A percentile compares a stretch with the other conserved stretches of the same genome.
Conservation (phyloP, 2,329 filamentous ascomycete genomes). For the Exophiala sideris region DNA sequence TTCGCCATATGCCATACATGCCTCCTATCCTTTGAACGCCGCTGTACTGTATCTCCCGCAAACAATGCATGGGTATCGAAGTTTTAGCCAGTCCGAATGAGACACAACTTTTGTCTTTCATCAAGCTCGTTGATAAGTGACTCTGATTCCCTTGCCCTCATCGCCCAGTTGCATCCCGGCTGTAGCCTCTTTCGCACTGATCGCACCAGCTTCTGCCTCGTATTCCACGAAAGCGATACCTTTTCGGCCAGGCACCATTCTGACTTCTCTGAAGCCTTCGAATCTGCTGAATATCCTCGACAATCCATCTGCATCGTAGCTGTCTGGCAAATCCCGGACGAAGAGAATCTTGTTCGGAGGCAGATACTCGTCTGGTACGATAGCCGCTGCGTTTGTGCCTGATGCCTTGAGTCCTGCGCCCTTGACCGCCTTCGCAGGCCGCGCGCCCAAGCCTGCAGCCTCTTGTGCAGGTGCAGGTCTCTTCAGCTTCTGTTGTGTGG, state of each 20-base stretch:
- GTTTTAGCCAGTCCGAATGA: not conserved
- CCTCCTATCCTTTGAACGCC: slow-evolving; percentile 9
- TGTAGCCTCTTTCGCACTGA: slow-evolving; percentile 89
- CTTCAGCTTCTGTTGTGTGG: slow-evolving; percentile 73
- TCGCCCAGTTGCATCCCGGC: slow-evolving; percentile 77
- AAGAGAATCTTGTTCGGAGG: slow-evolving; percentile 97
- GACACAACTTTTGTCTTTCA: not conserved
- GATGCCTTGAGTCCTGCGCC: slow-evolving; percentile 74
- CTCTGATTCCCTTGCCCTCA: slow-evolving; percentile 76
- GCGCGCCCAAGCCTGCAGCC: slow-evolving; percentile 27
- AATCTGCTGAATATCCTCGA: slow-evolving; percentile 80
- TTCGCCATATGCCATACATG: slow-evolving; percentile 1
- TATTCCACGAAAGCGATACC: slow-evolving; percentile 98
- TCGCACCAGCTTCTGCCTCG: slow-evolving; percentile 82
- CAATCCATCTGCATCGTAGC: slow-evolving; percentile 76
- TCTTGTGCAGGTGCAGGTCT: slow-evolving; percentile 47
- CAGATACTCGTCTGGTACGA: slow-evolving; percentile 95
- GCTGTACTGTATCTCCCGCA: not conserved
- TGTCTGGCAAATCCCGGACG: slow-evolving; percentile 85
- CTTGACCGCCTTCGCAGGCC: slow-evolving; percentile 62
- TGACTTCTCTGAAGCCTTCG: slow-evolving; percentile 90
- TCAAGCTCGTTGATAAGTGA: slow-evolving; percentile 92
- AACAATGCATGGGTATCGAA: slow-evolving; percentile 19
- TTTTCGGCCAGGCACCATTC: slow-evolving; percentile 77
- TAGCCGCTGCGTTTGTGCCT: slow-evolving; percentile 62